Base-by-base conservation (phyloP, 768 basidiomycete genomes). In the Mycena belliarum region DNA sequence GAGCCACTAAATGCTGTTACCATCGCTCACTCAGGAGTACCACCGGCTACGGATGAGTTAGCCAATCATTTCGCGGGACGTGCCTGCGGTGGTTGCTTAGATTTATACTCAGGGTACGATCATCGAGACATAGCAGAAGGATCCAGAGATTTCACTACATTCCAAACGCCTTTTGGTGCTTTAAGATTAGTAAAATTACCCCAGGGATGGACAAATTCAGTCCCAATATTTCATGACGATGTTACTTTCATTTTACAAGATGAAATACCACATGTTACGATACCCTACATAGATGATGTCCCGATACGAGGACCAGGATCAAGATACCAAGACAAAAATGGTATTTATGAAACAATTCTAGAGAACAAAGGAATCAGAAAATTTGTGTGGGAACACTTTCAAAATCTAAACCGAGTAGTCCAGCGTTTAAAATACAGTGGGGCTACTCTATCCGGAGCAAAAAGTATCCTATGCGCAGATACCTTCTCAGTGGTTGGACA, bases 211-310 rank as follows among this genome's bases (percentile, higher is more conserved):
- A 72, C 72, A 63, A 3, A 35, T 16, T 35, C 35, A 14, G 65
- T 68, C 0, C 66, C 66, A 0, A 68, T 73, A 4, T 71, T 73
- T 42, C 70, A 76, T 8, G 69, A 62, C 6, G 65, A 73, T 46
- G 66, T 72, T 15, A 55, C 57, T 0, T 66, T 65, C 16, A 65
- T 72, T 2, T 47, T 74, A 0, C 59, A 67, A 20, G 55, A 68
- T 0, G 65, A 73, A n/a, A 72, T 75, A 8, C 70, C 68, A n/a
- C 26, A 69, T 6, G 12, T 61, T 1, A 70, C 68, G 0, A 55
- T 59, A 0, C 69, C 64, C 0, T 76, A 68, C 35, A 57, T 75
- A 0, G 66, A 76, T n/a, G 69, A 76, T 40, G 43, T 72, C 0
- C 67, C 60, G 59, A 35, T 32, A 29, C 11, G 46, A 32, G 1